Percentiles rank a stretch among this genome's conserved stretches.
These are phyloP conservation scores for Aspergillus sclerotialis DNA, from an alignment of 2,329 filamentous ascomycete species.

Conservation along the genomic window DNA sequence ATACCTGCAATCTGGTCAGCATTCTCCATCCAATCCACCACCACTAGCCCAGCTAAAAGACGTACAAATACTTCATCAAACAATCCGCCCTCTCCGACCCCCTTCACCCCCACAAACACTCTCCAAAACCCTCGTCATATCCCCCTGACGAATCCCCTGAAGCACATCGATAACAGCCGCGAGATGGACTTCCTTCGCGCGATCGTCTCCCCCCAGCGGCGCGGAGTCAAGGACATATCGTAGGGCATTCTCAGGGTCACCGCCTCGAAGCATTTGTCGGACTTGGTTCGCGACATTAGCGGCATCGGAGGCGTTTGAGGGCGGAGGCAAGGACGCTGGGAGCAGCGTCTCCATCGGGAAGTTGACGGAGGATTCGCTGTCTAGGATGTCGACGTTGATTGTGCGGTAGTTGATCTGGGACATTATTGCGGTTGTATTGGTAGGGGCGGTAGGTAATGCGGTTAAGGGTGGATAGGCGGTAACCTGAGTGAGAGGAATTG, in stretches of 20 bases:
- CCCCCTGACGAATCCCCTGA: constrained; percentile 90
- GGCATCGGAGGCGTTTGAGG: constrained; percentile 69
- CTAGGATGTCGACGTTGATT: constrained; percentile 87
- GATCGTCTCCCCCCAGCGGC: constrained; percentile 54
- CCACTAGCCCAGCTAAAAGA: constrained; percentile 12
- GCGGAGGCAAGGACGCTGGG: constrained; percentile 60
- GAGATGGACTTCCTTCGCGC: constrained; percentile 72
- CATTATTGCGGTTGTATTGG: constrained; percentile 23
- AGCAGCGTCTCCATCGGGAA: constrained; percentile 82
- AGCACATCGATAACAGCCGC: constrained; percentile 87
- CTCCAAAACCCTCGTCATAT: constrained; percentile 85
- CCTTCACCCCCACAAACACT: constrained; percentile 71
- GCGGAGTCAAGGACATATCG: constrained; percentile 77
- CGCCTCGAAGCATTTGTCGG: constrained; percentile 77
- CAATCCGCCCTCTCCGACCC: constrained; percentile 79
- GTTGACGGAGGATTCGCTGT: constrained; percentile 84
- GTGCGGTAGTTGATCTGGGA: constrained; percentile 64
- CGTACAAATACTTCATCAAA: constrained; percentile 95
- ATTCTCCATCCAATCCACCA: background rate
- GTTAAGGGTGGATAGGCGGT: too few species aligned
- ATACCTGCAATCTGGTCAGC: constrained; percentile 52
- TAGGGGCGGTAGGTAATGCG: background rate
- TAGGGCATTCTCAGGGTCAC: constrained; percentile 80
- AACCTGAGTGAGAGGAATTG: background rate
- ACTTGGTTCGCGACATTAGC: constrained; percentile 73